Base-by-base conservation (phyloP, 139 green algal genomes). In the Trebouxia sp. region DNA sequence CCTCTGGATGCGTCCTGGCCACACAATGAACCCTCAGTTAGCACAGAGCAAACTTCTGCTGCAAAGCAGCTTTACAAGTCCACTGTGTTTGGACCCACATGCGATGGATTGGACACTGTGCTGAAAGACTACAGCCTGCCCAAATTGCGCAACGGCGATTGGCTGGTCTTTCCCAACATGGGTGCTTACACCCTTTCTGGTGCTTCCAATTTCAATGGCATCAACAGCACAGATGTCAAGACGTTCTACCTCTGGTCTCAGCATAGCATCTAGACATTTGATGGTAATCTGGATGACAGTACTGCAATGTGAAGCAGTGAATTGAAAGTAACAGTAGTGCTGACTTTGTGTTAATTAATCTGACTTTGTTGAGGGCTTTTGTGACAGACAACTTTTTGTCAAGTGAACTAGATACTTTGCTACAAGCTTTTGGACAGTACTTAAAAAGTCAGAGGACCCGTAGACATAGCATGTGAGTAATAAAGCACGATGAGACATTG, bases 101-200 rank as follows among this genome's bases (percentile, higher is more conserved):
- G 94, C 82, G 94, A 98, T 86, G 90, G 87, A 42, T 87, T 94
- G 30, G 94, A 98, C 85, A 92, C 87, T 39, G 85, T 97, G 11
- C 37, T 87, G 32, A 62, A 38, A 15, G 80, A 83, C 24, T 53
- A 69, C 48, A 30, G 30, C 55, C 56, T 89, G 76, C 83, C 78
- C 6, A 66, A 80, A 51, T 55, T 85, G 78, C 53, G 79, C 45
- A 89, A 92, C 51, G 96, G 96, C 37, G 95, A 99, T 85, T 99
- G 93, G 92, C 86, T 99, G 65, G 80, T 95, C 58, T 99, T 97
- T 83, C 86, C 91, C 26, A 87, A 92, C 77, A 95, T 97, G 77
- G 96, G 96, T 37, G 96, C 96, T 8, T 99, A 99, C 89, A 98
- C 95, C 1, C 78, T 95, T 0, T 89, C 91, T 26, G 96, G 93